Percentiles rank a stretch among this genome's conserved stretches.
phyloP scores from a whole-genome alignment of 768 basidiomycete genomes.

The Lentinula aciculospora region DNA sequence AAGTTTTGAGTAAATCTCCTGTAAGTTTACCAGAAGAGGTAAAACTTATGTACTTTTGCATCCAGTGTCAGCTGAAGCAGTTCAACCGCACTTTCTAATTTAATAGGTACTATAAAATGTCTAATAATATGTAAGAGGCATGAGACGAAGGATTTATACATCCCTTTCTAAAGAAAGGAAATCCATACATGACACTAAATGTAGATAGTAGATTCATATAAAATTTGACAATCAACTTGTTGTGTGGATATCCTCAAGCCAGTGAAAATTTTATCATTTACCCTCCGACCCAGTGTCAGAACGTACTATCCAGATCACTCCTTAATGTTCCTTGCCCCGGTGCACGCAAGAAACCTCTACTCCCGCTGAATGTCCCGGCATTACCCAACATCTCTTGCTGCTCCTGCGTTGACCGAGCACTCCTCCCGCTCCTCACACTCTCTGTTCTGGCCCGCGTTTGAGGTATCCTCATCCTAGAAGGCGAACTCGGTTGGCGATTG shows the following conservation, averaged over 20 bases:
- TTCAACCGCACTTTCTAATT: too few species aligned
- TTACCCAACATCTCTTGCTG: slow-evolving; percentile 17
- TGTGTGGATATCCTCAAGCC: too few species aligned
- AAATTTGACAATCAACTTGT: too few species aligned
- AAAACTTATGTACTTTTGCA: too few species aligned
- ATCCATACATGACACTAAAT: not conserved
- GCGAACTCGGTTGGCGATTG: not conserved
- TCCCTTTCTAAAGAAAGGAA: not conserved
- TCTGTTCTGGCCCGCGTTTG: slow-evolving; percentile 3
- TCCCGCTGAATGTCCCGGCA: slow-evolving; percentile 19
- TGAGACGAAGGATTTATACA: not conserved
- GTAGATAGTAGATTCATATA: not conserved
- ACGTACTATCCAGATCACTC: not conserved
- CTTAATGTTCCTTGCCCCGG: slow-evolving; percentile 3
- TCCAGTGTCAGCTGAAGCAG: too few species aligned
- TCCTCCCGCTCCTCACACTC: not conserved
- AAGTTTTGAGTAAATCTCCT: too few species aligned
- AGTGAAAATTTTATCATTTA: too few species aligned
- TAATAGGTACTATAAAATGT: not conserved
- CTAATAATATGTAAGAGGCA: not conserved
- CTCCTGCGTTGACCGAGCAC: not conserved
- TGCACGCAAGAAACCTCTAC: not conserved
- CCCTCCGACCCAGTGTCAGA: not conserved
- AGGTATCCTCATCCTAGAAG: not conserved
- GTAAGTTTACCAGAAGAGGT: too few species aligned